Evolutionary conservation across 257 asterid species (phyloP).

Genomic region (Jacaranda copaia): DNA sequence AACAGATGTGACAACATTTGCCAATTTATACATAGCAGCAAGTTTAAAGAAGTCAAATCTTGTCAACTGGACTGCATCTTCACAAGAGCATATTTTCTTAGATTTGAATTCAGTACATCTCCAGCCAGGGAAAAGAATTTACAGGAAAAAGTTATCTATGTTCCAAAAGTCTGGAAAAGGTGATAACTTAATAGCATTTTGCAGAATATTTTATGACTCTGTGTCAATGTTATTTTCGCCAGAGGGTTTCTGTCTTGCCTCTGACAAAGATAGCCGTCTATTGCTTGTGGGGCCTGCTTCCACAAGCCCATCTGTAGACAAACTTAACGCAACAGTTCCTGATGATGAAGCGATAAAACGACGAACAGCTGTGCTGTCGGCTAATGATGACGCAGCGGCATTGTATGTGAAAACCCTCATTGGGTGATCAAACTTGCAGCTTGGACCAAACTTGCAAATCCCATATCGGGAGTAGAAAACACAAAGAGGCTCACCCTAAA

Average conservation of each 20-base stretch:
- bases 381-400: conserved; percentile 64
- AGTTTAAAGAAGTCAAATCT: conserved; percentile 62
- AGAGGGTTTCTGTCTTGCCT: conserved; percentile 73
- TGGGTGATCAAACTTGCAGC: conserved; percentile 99
- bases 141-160: conserved; percentile 71
- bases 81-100: conserved; percentile 64
- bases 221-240: conserved; percentile 82
- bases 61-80: conserved; percentile 56
- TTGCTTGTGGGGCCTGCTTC: conserved; percentile 70
- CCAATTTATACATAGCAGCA: conserved; percentile 71
- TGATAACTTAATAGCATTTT: conserved; percentile 46
- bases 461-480: conserved; percentile 94
- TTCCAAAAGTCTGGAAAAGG: conserved; percentile 55
- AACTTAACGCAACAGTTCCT: conserved; percentile 68
- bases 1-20: conserved; percentile 67
- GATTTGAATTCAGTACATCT: conserved; percentile 66
- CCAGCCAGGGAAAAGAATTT: conserved; percentile 73
- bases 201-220: conserved; percentile 63
- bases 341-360: conserved; percentile 73
- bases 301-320: conserved; percentile 70
- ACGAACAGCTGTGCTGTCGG: conserved; percentile 65
- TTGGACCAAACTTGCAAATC: conserved; percentile 97
- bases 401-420: conserved; percentile 78
- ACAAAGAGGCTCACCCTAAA: conserved; percentile 93
- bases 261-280: conserved; percentile 69